These are phyloP conservation scores for Blastobotrys americana DNA, from an alignment of 805 yeast species.

Conservation along the genomic window DNA sequence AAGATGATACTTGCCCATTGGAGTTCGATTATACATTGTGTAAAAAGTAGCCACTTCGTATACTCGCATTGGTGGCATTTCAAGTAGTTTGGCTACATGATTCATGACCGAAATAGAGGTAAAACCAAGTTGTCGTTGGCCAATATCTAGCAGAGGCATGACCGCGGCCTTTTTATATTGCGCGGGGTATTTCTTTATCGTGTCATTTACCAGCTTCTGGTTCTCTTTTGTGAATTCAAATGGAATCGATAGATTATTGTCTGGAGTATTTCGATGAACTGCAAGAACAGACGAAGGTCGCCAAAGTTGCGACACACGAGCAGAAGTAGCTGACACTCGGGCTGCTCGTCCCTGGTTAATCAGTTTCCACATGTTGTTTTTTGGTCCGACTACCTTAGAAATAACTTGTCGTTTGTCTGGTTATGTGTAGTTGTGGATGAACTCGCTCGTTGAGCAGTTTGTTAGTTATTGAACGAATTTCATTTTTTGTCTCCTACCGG, in stretches of 20 bases:
- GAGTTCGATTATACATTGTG: slow-evolving; percentile 82
- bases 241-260: slow-evolving; percentile 58
- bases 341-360: neutral
- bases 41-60: slow-evolving; percentile 89
- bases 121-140: slow-evolving; percentile 82
- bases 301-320: neutral
- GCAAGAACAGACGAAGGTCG: slow-evolving; percentile 24
- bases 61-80: slow-evolving; percentile 91
- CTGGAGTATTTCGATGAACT: slow-evolving; percentile 67
- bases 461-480: neutral
- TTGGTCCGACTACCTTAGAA: too few relatives aligned
- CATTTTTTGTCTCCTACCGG: neutral
- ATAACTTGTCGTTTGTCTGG: too few relatives aligned
- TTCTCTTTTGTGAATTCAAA: slow-evolving; percentile 69
- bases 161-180: slow-evolving; percentile 83
- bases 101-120: slow-evolving; percentile 84
- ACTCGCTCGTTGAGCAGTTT: too few relatives aligned
- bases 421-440: too few relatives aligned
- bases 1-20: slow-evolving; percentile 76
- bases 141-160: slow-evolving; percentile 80
- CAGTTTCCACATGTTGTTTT: neutral
- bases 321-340: neutral
- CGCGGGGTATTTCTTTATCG: slow-evolving; percentile 73
- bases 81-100: slow-evolving; percentile 75
- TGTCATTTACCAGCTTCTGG: slow-evolving; percentile 57